Percentiles rank a stretch among this genome's conserved stretches.
phyloP scores from a whole-genome alignment of 2,329 filamentous ascomycete species.

The Aquanectria penicillioides region DNA sequence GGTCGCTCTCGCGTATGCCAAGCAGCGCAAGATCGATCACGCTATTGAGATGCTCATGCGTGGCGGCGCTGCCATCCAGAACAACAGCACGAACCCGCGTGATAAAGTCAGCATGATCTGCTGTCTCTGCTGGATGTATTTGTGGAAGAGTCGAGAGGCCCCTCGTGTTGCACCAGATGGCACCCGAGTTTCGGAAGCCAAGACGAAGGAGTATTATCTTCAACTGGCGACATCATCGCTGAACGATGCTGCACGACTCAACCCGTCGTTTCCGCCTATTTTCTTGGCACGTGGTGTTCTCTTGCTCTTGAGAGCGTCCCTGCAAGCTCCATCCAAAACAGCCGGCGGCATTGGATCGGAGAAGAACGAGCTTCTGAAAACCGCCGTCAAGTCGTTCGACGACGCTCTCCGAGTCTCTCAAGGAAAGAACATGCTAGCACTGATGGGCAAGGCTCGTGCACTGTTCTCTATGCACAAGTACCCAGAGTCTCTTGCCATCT shows the following conservation, averaged over 20 bases:
- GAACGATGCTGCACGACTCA: constrained; percentile 95
- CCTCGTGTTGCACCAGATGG: constrained; percentile 71
- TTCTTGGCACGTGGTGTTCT: constrained; percentile 92
- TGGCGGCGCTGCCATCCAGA: constrained; percentile 76
- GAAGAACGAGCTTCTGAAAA: constrained; percentile 80
- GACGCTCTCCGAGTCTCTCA: constrained; percentile 88
- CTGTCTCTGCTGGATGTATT: constrained; percentile 89
- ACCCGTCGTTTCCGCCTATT: constrained; percentile 89
- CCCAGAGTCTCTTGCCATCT: constrained; percentile 81
- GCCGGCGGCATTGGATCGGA: constrained; percentile 76
- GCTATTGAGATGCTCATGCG: constrained; percentile 78
- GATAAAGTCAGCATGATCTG: constrained; percentile 88
- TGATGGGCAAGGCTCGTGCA: constrained; percentile 88
- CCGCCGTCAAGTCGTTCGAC: constrained; percentile 92
- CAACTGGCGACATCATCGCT: constrained; percentile 89
- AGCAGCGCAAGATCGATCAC: constrained; percentile 92
- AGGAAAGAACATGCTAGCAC: constrained; percentile 89
- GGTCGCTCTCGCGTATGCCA: constrained; percentile 96
- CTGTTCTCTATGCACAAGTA: constrained; percentile 89
- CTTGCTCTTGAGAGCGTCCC: constrained; percentile 85
- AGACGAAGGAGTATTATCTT: constrained; percentile 93
- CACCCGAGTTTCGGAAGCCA: constrained; percentile 73
- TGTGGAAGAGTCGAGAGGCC: constrained; percentile 88
- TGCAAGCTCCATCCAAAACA: constrained; percentile 79
- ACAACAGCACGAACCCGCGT: constrained; percentile 75